Base-by-base conservation (phyloP, 1,284 basidiomycete genomes). In the Cutaneotrichosporon sp. region DNA sequence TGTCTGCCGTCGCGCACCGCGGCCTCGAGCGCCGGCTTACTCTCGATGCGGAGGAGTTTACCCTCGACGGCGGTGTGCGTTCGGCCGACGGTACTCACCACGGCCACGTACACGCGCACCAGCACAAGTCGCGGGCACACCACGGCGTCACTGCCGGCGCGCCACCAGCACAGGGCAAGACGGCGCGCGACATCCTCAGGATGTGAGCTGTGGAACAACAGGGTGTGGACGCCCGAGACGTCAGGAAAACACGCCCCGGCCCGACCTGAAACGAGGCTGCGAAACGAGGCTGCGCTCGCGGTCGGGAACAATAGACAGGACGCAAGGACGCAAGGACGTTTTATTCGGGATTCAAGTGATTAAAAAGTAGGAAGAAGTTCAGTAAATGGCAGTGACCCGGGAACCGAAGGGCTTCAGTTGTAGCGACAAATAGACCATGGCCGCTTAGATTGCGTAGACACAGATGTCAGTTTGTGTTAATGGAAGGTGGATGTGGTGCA, bases 111-210 rank as follows among this genome's bases (percentile, higher is more conserved):
- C 30, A 8, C 8, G 42, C 8, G 42, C 42, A 30, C 4, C 26
- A n/a, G 23, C 42, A 35, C 33, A 36, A 18, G 14, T 20, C 33
- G 38, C 26, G 34, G 17, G 23, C 40, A 2, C 41, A 21, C 52
- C 35, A 49, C 22, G 22, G 18, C 12, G 20, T 18, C 23, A 33
- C 38, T 20, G 22, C 17, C 8, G 46, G 46, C 26, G 7, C 15
- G 18, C 37, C 12, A 17, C 15, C 43, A 35, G 4, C 26, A 15
- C 58, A 63, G 35, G 69, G 68, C n/a, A 72, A 72, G 58, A 70
- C 68, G 18, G 71, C 70, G 14, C 65, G 67, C 42, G 71, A 73
- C 52, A 66, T 73, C 22, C 52, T 73, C 33, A 60, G 58, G 37
- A 68, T 73, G 68, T 66, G 51, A 49, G 33, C 18, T n/a, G 17